phyloP scores from a whole-genome alignment of 352 stramenopile genomes.

The Pythium apleroticum region DNA sequence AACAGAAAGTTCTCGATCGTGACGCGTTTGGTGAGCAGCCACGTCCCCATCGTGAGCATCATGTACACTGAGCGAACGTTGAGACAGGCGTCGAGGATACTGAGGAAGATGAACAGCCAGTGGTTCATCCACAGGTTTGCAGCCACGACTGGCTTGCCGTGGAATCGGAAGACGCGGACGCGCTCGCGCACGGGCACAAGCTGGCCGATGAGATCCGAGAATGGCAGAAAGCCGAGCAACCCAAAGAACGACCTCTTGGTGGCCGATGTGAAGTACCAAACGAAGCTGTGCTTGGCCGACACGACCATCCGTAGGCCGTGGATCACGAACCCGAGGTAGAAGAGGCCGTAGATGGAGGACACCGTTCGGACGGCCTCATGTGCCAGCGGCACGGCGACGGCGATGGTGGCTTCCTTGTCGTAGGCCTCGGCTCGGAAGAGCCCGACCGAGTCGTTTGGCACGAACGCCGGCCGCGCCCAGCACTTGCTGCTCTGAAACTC shows the following conservation, averaged over 20 bases:
- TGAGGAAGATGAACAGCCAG: slow-evolving; percentile 24
- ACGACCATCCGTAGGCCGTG: slow-evolving; percentile 12
- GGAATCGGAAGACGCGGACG: slow-evolving; percentile 27
- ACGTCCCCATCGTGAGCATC: slow-evolving; percentile 22
- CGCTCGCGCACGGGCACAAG: slow-evolving; percentile 17
- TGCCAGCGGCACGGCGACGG: slow-evolving; percentile 13
- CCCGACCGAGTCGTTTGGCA: slow-evolving; percentile 10
- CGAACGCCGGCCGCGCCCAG: slow-evolving; percentile 20
- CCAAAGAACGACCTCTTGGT: not conserved
- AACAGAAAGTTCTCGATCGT: slow-evolving; percentile 25
- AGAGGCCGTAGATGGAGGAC: slow-evolving; percentile 28
- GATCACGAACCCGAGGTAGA: slow-evolving; percentile 31
- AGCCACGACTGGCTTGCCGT: slow-evolving; percentile 2
- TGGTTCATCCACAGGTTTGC: slow-evolving; percentile 28
- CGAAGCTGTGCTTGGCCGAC: not conserved
- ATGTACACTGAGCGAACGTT: slow-evolving; percentile 17
- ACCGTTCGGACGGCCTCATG: slow-evolving; percentile 25
- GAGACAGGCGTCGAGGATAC: slow-evolving; percentile 18
- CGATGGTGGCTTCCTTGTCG: slow-evolving; percentile 19
- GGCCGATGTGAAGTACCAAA: slow-evolving; percentile 23
- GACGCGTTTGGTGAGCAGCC: slow-evolving; percentile 22
- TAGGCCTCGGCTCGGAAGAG: slow-evolving; percentile 27
- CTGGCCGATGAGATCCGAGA: slow-evolving; percentile 24
- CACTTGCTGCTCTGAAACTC: slow-evolving; percentile 45
- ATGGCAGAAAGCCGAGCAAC: not conserved